Base-by-base conservation (phyloP, 306 rosid species). In the Hippophae tibetana region DNA sequence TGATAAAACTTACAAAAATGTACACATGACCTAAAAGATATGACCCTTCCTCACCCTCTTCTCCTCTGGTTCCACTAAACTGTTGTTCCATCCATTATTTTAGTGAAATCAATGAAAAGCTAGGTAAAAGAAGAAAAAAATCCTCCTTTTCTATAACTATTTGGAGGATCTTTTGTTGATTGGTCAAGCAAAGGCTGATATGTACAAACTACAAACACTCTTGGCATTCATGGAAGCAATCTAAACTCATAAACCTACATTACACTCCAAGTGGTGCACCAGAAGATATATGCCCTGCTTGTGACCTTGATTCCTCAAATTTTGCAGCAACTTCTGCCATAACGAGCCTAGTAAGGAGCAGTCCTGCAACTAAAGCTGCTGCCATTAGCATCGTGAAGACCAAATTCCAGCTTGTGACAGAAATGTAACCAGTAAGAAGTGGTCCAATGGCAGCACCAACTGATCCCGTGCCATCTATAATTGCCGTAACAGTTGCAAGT, bases 391-490 rank as follows among this genome's bases (percentile, higher is more conserved):
- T 93, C 9, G 82, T 81, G 80, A 93, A 93, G 66, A 93, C 99
- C 2, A 73, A 82, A 67, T 64, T 84, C 99, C 99, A 93, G 68
- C 99, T 93, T 45, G 40, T 66, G 3, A 81, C 78, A 5, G 99
- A 93, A 61, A 93, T 84, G 56, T 93, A 93, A 52, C 99, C 99
- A 0, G 99, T 93, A 60, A 93, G 18, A 57, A 93, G 45, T n/a
- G 99, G 99, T 48, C 99, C 99, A 27, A 93, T 72, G 7, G 99
- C 97, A 52, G 99, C 99, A 67, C 99, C 99, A 10, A 93, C 78
- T 1, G 99, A 93, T 42, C 99, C 99, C 0, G 99, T 93, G 26
- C 99, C 99, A 13, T 93, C 99, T 2, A 93, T 93, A 60, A 93
- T 93, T 5, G 97, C 97, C 0, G 99, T 89, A 52, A 93, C 99